These are phyloP conservation scores for Collybia sp. DNA, from an alignment of 768 basidiomycete species.

Conservation along the genomic window DNA sequence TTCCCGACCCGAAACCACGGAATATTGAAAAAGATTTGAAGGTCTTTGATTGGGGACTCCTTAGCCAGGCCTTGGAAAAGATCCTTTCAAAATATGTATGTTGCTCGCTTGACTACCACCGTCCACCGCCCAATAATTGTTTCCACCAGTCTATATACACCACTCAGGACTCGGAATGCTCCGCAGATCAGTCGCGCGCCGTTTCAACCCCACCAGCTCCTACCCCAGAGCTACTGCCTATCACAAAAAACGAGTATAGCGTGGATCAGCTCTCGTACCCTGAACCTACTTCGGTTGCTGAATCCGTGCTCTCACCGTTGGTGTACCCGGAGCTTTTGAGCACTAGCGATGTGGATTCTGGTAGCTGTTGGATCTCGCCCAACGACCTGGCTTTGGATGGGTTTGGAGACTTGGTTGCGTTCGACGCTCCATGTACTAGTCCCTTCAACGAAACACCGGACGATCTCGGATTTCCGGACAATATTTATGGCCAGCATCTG, in stretches of 20 bases:
- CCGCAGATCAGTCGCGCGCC: conserved; percentile 27
- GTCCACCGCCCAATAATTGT: not conserved
- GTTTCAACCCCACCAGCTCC: conserved; percentile 18
- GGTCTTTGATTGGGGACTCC: conserved; percentile 71
- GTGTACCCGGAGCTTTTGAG: too few species aligned
- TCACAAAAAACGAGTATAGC: too few species aligned
- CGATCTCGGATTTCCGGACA: too few species aligned
- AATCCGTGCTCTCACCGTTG: not conserved
- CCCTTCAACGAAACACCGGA: too few species aligned
- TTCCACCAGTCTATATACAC: conserved; percentile 42
- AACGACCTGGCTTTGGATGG: too few species aligned
- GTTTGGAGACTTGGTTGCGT: too few species aligned
- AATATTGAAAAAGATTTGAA: conserved; percentile 98
- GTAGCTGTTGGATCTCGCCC: too few species aligned
- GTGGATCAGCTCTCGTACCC: conserved; percentile 8
- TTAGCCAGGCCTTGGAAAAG: conserved; percentile 73
- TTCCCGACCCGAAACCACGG: conserved; percentile 88
- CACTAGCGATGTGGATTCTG: too few species aligned
- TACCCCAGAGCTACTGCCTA: conserved; percentile 4
- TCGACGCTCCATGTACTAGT: too few species aligned
- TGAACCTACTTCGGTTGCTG: conserved; percentile 9
- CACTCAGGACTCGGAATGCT: conserved; percentile 26
- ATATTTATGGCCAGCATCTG: too few species aligned
- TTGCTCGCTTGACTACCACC: conserved; percentile 7
- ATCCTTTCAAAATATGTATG: conserved; percentile 83